These are phyloP conservation scores for Pythium grandisporangium DNA, from an alignment of 352 stramenopile species.

Conservation along the genomic window DNA sequence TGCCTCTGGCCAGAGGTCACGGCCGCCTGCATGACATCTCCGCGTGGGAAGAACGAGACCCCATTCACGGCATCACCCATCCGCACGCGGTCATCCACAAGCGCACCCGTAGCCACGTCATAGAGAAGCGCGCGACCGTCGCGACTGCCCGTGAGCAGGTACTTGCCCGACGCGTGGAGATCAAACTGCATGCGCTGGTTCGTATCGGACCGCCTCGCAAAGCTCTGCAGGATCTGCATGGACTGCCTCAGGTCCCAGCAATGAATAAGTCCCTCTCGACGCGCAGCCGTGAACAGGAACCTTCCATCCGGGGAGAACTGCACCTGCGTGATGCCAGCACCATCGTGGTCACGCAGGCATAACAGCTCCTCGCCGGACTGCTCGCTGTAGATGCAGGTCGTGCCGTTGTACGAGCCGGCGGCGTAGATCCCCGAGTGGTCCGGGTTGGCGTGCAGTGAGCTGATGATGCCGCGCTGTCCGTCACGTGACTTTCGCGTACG, in stretches of 20 bases:
- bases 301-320: constrained; percentile 66
- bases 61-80: constrained; percentile 60
- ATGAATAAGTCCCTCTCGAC: constrained; percentile 61
- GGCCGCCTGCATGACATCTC: constrained; percentile 26
- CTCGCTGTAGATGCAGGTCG: constrained; percentile 81
- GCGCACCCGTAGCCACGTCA: constrained; percentile 36
- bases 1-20: constrained; percentile 58
- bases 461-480: constrained; percentile 72
- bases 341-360: constrained; percentile 54
- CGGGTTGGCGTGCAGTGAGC: constrained; percentile 70
- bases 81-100: constrained; percentile 33
- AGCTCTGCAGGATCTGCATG: constrained; percentile 54
- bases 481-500: constrained; percentile 54
- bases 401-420: constrained; percentile 74
- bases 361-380: constrained; percentile 57
- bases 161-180: constrained; percentile 45
- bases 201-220: constrained; percentile 45
- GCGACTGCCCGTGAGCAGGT: constrained; percentile 53
- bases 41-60: constrained; percentile 67
- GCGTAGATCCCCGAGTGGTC: constrained; percentile 81
- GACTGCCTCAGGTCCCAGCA: constrained; percentile 81
- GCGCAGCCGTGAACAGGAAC: constrained; percentile 66
- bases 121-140: constrained; percentile 43
- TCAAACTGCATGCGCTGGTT: constrained; percentile 79
- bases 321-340: constrained; percentile 72